Evolutionary conservation across 2,329 filamentous ascomycete genomes (phyloP).

Genomic region (Penicillium brasilianum): DNA sequence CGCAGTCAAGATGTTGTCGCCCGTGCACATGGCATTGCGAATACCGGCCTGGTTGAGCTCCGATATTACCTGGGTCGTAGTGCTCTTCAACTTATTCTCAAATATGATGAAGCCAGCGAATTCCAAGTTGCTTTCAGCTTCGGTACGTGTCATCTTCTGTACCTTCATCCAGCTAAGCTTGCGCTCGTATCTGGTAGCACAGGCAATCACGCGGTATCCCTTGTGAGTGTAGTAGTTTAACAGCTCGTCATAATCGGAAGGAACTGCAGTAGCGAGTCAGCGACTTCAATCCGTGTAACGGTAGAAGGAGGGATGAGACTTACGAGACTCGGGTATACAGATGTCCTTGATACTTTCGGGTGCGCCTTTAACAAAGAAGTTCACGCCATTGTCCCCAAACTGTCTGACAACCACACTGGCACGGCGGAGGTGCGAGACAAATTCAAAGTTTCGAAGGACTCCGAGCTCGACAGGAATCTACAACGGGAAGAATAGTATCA

Average conservation of each 20-base stretch:
- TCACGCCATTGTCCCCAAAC: constrained; percentile 81
- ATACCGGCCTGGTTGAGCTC: constrained; percentile 85
- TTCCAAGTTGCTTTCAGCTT: constrained; percentile 81
- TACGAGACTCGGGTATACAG: constrained; percentile 78
- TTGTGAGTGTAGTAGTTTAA: constrained; percentile 91
- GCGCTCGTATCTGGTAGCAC: constrained; percentile 83
- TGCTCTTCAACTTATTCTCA: constrained; percentile 96
- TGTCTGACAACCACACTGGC: constrained; percentile 91
- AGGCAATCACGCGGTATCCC: constrained; percentile 95
- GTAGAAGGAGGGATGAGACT: constrained; percentile 41
- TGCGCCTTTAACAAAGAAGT: constrained; percentile 93
- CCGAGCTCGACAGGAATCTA: constrained; percentile 75
- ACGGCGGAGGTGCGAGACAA: constrained; percentile 87
- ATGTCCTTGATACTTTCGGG: constrained; percentile 97
- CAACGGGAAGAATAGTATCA: not conserved
- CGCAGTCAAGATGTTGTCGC: constrained; percentile 95
- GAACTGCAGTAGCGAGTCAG: constrained; percentile 58
- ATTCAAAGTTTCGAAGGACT: constrained; percentile 90
- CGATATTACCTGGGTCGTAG: constrained; percentile 77
- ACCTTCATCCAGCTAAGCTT: constrained; percentile 93
- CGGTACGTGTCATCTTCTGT: constrained; percentile 86
- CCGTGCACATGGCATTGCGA: constrained; percentile 92
- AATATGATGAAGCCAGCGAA: constrained; percentile 98
- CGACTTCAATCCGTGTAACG: not conserved
- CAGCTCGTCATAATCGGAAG: constrained; percentile 85